phyloP scores from a whole-genome alignment of 495 filamentous ascomycete genomes.

The Aspergillus ostianus region DNA sequence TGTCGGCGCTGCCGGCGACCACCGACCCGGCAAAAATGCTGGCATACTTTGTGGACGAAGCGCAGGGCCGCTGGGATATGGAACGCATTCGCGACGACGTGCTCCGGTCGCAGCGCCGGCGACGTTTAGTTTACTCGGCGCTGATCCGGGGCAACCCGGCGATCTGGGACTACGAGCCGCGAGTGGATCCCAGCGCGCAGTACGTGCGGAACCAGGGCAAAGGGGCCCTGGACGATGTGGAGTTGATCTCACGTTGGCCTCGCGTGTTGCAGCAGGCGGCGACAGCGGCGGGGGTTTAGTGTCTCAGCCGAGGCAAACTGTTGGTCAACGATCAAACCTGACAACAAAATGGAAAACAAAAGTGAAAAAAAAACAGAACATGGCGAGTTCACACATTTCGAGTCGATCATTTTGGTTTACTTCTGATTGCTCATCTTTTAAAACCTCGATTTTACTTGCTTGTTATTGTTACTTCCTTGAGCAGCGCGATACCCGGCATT shows the following conservation, averaged over 20 bases:
- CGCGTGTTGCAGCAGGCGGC: constrained; percentile 42
- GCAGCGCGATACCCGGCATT: constrained; percentile 42
- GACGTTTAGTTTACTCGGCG: constrained; percentile 71
- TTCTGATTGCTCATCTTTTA: constrained; percentile 2
- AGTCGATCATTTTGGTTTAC: background rate
- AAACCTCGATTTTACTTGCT: too few relatives aligned
- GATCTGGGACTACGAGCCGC: constrained; percentile 77
- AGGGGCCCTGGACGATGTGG: constrained; percentile 45
- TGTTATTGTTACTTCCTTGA: constrained; percentile 17
- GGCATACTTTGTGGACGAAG: constrained; percentile 64
- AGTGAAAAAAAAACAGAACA: background rate
- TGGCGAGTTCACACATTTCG: background rate
- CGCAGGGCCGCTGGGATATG: constrained; percentile 69
- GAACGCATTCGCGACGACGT: constrained; percentile 67
- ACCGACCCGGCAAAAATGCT: constrained; percentile 45
- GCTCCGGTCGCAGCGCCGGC: constrained; percentile 65
- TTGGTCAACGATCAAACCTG: background rate
- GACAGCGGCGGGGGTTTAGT: constrained; percentile 25
- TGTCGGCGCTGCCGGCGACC: constrained; percentile 33
- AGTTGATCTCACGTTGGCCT: constrained; percentile 48
- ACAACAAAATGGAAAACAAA: background rate
- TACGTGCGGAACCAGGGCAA: constrained; percentile 54
- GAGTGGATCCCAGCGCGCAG: constrained; percentile 69
- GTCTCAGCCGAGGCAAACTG: too few relatives aligned
- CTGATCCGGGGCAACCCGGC: constrained; percentile 66